Evolutionary conservation across 2,329 filamentous ascomycete genomes (phyloP), one percentile per base, ranked within the genome.

Genomic region (Thyridium curvatum): DNA sequence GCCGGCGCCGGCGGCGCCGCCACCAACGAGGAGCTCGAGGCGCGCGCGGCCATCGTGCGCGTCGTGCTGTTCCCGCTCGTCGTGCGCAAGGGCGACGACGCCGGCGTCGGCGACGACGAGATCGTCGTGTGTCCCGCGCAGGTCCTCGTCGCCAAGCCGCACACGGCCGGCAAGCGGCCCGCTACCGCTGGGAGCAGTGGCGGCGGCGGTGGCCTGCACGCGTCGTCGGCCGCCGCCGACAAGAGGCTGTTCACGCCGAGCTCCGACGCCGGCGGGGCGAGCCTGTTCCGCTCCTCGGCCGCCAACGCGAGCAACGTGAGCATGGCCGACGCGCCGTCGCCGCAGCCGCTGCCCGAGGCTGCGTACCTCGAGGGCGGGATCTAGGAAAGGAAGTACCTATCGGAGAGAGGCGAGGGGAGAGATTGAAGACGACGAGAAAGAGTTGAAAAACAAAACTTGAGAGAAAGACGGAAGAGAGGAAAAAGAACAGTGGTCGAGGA

Each of bases 21-120:
- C 15, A 63, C 26, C 16, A 91, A 93, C 53, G 84, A 91, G 48
- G 85, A 91, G 38, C 77, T 95, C 17, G 86, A 97, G 61, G 71
- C 72, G 6, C 74, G 83, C 44, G 74, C 78, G 31, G 82, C 88
- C 18, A 78, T 91, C 14, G 89, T 98, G 31, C 86, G 93, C 49
- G 79, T 95, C 45, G 90, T 98, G 2, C 77, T 98, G 31, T 98
- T 98, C 71, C 94, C 94, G 9, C 74, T 97, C 2, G 91, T 98
- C 14, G 87, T 97, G 52, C 95, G 95, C 68, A 94, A 93, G 68
- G 91, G 90, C 38, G 86, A 94, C 54, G 91, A 97, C 57, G 70
- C 72, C 31, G 93, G 90, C 17, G 75, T 84, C 38, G 91, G 90
- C 39, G 88, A 96, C 39, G 89, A 96, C 49, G 90, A 97, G 69